A percentile compares a stretch with the other conserved stretches of the same genome.
Evolutionary conservation across 139 green algal genomes (phyloP).

Genomic region (Spirogloea muscicola): DNA sequence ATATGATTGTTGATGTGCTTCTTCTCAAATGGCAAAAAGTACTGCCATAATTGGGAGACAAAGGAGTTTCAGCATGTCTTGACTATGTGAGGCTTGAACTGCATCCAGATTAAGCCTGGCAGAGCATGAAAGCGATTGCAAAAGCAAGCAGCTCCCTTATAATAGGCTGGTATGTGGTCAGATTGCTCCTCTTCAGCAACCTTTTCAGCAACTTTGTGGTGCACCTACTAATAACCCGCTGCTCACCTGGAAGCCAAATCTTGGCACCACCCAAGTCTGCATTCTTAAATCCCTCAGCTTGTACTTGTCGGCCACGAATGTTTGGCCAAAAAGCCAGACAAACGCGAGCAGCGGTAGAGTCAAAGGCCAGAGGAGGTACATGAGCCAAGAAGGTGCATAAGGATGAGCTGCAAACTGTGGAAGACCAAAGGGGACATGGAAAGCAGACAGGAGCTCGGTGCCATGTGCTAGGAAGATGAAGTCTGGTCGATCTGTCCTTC

Average conservation of each 20-base stretch:
- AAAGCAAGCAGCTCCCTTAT: too few species aligned
- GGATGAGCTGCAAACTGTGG: constrained; percentile 39
- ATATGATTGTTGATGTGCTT: constrained; percentile 50
- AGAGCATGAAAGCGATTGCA: too few species aligned
- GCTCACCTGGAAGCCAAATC: constrained; percentile 44
- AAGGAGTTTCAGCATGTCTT: too few species aligned
- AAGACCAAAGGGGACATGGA: constrained; percentile 50
- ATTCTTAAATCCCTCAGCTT: constrained; percentile 20
- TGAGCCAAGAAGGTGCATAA: constrained; percentile 23
- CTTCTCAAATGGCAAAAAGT: constrained; percentile 52
- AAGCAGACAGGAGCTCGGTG: constrained; percentile 48
- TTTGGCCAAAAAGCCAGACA: constrained; percentile 35
- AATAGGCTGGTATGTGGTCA: too few species aligned
- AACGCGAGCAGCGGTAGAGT: constrained; percentile 19
- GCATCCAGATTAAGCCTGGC: too few species aligned
- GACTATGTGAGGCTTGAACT: too few species aligned
- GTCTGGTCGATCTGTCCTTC: constrained; percentile 26
- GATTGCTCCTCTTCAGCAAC: too few species aligned
- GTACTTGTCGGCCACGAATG: constrained; percentile 37
- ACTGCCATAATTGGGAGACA: too few species aligned
- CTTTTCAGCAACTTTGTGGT: too few species aligned
- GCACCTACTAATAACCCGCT: too few species aligned
- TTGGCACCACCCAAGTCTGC: constrained; percentile 46
- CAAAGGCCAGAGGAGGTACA: constrained; percentile 49
- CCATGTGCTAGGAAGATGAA: constrained; percentile 55